These are phyloP conservation scores for Blastobotrys proliferans DNA, from an alignment of 1,139 yeast species.

Conservation along the genomic window DNA sequence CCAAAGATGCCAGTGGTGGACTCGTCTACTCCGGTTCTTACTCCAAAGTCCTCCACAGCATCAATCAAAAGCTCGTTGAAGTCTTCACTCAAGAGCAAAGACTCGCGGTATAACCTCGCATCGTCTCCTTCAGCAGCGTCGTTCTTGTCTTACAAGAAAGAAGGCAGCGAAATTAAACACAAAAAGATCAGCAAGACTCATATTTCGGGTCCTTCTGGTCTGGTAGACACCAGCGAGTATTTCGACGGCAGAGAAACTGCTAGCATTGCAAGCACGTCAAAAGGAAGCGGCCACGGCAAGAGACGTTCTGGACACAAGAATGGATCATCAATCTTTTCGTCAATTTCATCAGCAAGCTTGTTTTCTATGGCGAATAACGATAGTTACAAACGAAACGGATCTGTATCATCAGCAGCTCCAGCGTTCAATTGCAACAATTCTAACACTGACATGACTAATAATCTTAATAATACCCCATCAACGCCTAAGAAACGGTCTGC, in stretches of 20 bases:
- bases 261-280: slow-evolving; percentile 13
- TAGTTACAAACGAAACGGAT: slow-evolving; percentile 6
- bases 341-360: slow-evolving; percentile 17
- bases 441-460: too few relatives aligned
- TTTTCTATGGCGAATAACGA: slow-evolving; percentile 10
- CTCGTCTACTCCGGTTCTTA: slow-evolving; percentile 6
- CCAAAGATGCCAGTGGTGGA: slow-evolving; percentile 15
- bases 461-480: background rate
- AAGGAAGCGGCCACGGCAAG: background rate
- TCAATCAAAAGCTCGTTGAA: too few relatives aligned
- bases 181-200: slow-evolving; percentile 23
- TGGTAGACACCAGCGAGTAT: slow-evolving; percentile 25
- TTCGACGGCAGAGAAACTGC: slow-evolving; percentile 17
- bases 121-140: slow-evolving; percentile 17
- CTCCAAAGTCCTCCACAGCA: slow-evolving; percentile 12
- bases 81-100: slow-evolving; percentile 11
- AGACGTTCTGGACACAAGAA: slow-evolving; percentile 16
- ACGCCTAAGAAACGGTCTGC: slow-evolving; percentile 4
- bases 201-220: slow-evolving; percentile 27
- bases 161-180: slow-evolving; percentile 19
- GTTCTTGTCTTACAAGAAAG: slow-evolving; percentile 26
- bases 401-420: slow-evolving; percentile 6
- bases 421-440: too few relatives aligned
- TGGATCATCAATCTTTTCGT: slow-evolving; percentile 20
- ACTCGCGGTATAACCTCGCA: slow-evolving; percentile 11